Base-by-base conservation (phyloP, 2,329 filamentous ascomycete genomes). In the Sporothrix mexicana region DNA sequence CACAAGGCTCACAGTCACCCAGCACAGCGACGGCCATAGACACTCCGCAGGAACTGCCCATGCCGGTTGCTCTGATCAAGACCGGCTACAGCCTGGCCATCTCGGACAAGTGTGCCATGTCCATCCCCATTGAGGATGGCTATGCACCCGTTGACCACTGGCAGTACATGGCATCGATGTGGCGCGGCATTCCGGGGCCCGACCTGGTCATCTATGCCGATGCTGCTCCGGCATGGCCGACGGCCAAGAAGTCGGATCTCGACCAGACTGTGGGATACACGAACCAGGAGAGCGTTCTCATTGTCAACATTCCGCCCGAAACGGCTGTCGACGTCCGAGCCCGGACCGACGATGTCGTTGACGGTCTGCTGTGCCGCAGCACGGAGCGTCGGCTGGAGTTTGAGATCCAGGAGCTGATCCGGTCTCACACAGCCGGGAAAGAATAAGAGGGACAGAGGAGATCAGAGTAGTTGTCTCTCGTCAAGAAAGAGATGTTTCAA, bases 111-210 rank as follows among this genome's bases (percentile, higher is more conserved):
- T 95, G 92, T 79, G 92, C 94, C 0, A 89, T 88, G 71, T 85
- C 86, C 15, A 90, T 95, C 59, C 91, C 92, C 1, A 94, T 97
- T 76, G 84, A 86, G 20, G 94, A 97, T 79, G 85, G 87, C 7
- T 97, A 97, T 80, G 88, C 90, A 17, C 90, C 93, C 0, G 87
- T 92, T n/a, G 94, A 97, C 78, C 95, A 98, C 82, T 98, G 95
- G 94, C 93, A 97, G 81, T 98, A 95, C 95, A 94, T 96, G 85
- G 95, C 95, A 49, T 95, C 93, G 59, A 87, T 98, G 25, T 98
- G 95, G 95, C 90, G 95, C 10, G 93, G 94, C 10, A 92, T 93
- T 71, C 87, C 95, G 0, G 93, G 92, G 0, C 90, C 95, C 0
- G 95, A 98, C 80, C 83, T 95, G 62, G 92, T 92, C 0, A 85